These are phyloP conservation scores for Eimeria brunetti DNA, from an alignment of 169 alveolate genomes.

Conservation along the genomic window DNA sequence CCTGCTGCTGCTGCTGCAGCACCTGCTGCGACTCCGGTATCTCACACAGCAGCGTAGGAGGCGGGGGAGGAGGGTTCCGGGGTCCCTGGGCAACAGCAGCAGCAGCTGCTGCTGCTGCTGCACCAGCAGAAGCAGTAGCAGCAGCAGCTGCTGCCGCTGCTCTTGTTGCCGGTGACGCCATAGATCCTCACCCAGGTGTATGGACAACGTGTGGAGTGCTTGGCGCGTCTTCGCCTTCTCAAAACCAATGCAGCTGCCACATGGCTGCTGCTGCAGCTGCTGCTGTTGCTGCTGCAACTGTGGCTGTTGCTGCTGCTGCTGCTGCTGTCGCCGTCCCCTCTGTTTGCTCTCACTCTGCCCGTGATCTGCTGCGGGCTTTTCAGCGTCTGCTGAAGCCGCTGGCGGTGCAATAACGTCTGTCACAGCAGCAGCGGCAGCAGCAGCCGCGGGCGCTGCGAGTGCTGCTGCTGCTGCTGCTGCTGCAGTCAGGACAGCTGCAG, in stretches of 20 bases:
- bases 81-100: background rate
- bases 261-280: conserved; percentile 24
- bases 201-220: background rate
- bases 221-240: background rate
- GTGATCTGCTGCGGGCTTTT: background rate
- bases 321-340: background rate
- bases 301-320: background rate
- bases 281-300: background rate
- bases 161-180: background rate
- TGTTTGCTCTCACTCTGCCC: no score
- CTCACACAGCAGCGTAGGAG: conserved; percentile 4
- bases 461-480: background rate
- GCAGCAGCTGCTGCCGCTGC: conserved; percentile 10
- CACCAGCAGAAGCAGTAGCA: background rate
- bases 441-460: background rate
- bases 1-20: conserved; percentile 1
- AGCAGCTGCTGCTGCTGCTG: conserved; percentile 26
- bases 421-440: background rate
- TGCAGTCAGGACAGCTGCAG: background rate
- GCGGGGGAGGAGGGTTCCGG: conserved; percentile 58
- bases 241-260: background rate
- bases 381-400: background rate
- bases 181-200: background rate
- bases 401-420: background rate
- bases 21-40: background rate